Evolutionary conservation across 1,284 basidiomycete species (phyloP).

Genomic region (Ceratorhiza oryzae-sativae): DNA sequence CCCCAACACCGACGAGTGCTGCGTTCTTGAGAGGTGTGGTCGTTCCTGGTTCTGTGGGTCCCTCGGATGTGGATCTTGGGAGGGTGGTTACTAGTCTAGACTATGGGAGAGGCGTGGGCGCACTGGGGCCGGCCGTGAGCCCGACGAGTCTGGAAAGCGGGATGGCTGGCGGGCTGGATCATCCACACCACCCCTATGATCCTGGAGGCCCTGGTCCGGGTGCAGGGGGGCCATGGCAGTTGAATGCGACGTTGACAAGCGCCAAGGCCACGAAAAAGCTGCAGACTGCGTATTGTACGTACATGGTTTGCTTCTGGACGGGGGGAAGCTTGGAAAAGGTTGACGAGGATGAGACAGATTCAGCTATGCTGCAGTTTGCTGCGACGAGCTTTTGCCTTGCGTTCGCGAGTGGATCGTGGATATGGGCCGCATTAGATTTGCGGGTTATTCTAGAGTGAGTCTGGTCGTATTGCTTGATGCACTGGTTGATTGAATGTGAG

Average conservation of each 20-base stretch:
- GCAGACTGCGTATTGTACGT: constrained; percentile 35
- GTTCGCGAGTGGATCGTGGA: constrained; percentile 23
- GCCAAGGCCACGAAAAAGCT: constrained; percentile 15
- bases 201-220: background rate
- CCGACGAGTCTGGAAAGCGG: background rate
- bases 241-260: constrained; percentile 8
- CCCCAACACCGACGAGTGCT: constrained; percentile 13
- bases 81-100: background rate
- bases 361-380: constrained; percentile 30
- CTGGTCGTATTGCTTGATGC: background rate
- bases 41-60: background rate
- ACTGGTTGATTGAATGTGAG: background rate
- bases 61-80: background rate
- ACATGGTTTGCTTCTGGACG: background rate
- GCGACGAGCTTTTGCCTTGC: constrained; percentile 26
- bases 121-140: background rate
- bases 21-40: constrained; percentile 6
- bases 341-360: constrained; percentile 10
- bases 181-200: constrained; percentile 14
- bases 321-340: no score
- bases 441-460: constrained; percentile 28
- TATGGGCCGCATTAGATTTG: constrained; percentile 17
- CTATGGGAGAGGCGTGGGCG: no score
- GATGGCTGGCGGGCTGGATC: background rate
- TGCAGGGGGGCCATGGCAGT: background rate